phyloP scores from a whole-genome alignment of 768 basidiomycete genomes.

The Lyophyllum decastes region DNA sequence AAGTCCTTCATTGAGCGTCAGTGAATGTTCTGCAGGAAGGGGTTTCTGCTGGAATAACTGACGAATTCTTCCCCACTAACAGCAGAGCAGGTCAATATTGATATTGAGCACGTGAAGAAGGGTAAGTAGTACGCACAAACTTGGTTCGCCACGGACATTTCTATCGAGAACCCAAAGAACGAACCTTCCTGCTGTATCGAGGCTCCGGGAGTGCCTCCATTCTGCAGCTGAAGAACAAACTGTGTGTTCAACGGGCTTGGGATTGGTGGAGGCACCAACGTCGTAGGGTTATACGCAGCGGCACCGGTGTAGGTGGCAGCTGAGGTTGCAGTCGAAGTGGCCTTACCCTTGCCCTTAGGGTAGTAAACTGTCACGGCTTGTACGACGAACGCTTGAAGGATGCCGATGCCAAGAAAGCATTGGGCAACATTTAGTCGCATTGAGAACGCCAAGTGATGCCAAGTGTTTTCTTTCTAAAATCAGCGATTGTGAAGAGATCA shows the following conservation, averaged over 20 bases:
- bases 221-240: constrained; percentile 47
- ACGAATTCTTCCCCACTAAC: constrained; percentile 12
- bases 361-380: constrained; percentile 40
- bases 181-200: constrained; percentile 37
- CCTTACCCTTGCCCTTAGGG: constrained; percentile 24
- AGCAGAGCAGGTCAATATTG: neutral
- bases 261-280: constrained; percentile 50
- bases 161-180: constrained; percentile 61
- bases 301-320: constrained; percentile 48
- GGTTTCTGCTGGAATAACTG: neutral
- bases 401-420: constrained; percentile 8
- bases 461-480: neutral
- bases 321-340: constrained; percentile 20
- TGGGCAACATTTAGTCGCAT: neutral
- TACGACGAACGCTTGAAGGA: constrained; percentile 9
- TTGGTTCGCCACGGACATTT: constrained; percentile 63
- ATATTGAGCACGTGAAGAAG: neutral
- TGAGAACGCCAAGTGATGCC: constrained; percentile 8
- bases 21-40: constrained; percentile 14
- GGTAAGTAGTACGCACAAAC: constrained; percentile 33
- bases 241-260: constrained; percentile 45
- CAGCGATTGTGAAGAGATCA: neutral
- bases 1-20: constrained; percentile 30
- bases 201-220: constrained; percentile 30
- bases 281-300: constrained; percentile 54